These are phyloP conservation scores for Phytophthora crassamura DNA, from an alignment of 352 stramenopile species.

Conservation along the genomic window DNA sequence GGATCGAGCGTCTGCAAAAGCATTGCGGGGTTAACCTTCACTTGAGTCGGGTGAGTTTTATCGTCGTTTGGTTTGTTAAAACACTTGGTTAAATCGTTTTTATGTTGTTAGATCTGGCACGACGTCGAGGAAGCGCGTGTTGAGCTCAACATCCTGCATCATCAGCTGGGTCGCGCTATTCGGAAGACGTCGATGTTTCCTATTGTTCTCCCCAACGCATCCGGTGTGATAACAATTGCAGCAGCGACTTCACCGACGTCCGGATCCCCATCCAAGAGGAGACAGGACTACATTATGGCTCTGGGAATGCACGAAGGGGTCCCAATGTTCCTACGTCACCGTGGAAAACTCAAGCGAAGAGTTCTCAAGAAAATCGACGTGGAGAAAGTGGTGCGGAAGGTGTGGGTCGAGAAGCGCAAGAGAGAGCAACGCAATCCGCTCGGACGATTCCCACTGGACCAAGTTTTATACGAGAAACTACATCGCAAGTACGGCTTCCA, in stretches of 20 bases:
- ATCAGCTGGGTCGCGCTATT: conserved; percentile 59
- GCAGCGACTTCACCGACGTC: conserved; percentile 9
- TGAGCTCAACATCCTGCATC: conserved; percentile 76
- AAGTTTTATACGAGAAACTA: conserved; percentile 80
- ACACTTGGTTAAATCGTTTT: conserved; percentile 2
- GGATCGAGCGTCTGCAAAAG: conserved; percentile 83
- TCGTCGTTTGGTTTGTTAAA: not conserved
- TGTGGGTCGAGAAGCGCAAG: conserved; percentile 81
- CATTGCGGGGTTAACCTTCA: conserved; percentile 82
- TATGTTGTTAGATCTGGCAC: conserved; percentile 86
- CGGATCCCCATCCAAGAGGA: conserved; percentile 42
- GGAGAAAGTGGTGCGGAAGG: conserved; percentile 70
- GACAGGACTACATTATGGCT: conserved; percentile 68
- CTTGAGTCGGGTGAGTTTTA: conserved; percentile 60
- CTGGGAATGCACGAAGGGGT: conserved; percentile 64
- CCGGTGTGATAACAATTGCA: conserved; percentile 23
- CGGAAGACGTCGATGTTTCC: conserved; percentile 37
- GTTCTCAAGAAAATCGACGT: conserved; percentile 74
- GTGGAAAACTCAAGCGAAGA: conserved; percentile 70
- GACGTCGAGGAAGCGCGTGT: conserved; percentile 80
- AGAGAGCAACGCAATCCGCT: conserved; percentile 64
- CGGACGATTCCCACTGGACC: conserved; percentile 53
- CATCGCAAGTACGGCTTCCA: conserved; percentile 85
- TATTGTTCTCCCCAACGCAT: conserved; percentile 10
- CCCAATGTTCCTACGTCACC: conserved; percentile 76